Evolutionary conservation across 2,329 filamentous ascomycete genomes (phyloP).

Genomic region (Ceratocystis cubensis): DNA sequence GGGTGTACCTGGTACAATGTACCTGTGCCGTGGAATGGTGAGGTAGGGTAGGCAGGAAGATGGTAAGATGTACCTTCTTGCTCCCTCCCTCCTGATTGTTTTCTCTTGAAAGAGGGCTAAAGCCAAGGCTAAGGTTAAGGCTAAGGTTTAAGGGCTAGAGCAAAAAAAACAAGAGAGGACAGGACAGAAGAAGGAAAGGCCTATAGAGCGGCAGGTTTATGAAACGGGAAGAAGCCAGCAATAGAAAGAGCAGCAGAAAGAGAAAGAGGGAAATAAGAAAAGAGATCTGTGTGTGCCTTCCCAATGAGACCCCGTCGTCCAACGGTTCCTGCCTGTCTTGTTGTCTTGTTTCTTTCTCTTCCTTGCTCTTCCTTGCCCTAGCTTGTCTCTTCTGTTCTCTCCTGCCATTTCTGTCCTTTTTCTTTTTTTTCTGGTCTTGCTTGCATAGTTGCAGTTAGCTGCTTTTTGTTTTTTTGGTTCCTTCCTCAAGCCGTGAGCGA

Average conservation of each 20-base stretch:
- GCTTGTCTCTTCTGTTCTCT: background rate
- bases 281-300: background rate
- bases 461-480: background rate
- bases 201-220: too few species aligned
- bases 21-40: constrained; percentile 6
- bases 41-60: background rate
- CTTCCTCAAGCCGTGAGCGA: background rate
- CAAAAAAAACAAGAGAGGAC: background rate
- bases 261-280: background rate
- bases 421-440: background rate
- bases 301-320: constrained; percentile 3
- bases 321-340: background rate
- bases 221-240: background rate
- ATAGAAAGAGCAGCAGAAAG: background rate
- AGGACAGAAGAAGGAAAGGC: background rate
- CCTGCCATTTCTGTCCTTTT: background rate
- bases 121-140: too few species aligned
- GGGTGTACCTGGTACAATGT: background rate
- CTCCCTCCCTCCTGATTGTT: background rate
- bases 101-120: background rate
- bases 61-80: background rate
- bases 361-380: background rate
- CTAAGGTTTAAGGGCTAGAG: background rate
- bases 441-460: background rate
- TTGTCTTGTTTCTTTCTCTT: constrained; percentile 10